phyloP scores from a whole-genome alignment of 2,329 filamentous ascomycete species.

The Gnomoniopsis smithogilvyi region DNA sequence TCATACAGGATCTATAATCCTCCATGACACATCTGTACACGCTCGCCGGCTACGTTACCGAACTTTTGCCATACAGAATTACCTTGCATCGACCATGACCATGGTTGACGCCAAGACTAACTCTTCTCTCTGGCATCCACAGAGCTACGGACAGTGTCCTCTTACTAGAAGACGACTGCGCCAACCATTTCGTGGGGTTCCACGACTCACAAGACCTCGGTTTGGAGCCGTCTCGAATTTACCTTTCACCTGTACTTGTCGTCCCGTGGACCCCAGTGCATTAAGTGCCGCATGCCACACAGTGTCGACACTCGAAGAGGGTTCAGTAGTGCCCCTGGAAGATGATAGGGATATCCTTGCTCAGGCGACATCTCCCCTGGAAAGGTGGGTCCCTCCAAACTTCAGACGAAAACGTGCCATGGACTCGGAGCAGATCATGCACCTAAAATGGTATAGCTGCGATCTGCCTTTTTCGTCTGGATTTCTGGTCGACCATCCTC shows the following conservation, averaged over 20 bases:
- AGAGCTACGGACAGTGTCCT: not conserved
- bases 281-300: not conserved
- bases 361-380: constrained; percentile 10
- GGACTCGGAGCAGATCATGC: constrained; percentile 7
- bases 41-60: not conserved
- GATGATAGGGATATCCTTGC: constrained; percentile 1
- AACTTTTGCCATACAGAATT: not conserved
- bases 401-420: constrained; percentile 17
- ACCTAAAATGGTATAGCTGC: not conserved
- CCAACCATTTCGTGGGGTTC: not conserved
- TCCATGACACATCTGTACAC: not conserved
- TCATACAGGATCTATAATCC: not conserved
- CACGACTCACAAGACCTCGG: not conserved
- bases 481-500: constrained; percentile 8
- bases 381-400: constrained; percentile 7
- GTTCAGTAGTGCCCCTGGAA: not conserved
- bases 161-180: not conserved
- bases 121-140: not conserved
- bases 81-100: not conserved
- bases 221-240: not conserved
- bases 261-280: not conserved
- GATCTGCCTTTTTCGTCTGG: constrained; percentile 16
- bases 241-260: not conserved
- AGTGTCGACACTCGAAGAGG: not conserved
- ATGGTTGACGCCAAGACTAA: not conserved